Evolutionary conservation across 352 stramenopile genomes (phyloP).

Genomic region (Phytophthora syringae): DNA sequence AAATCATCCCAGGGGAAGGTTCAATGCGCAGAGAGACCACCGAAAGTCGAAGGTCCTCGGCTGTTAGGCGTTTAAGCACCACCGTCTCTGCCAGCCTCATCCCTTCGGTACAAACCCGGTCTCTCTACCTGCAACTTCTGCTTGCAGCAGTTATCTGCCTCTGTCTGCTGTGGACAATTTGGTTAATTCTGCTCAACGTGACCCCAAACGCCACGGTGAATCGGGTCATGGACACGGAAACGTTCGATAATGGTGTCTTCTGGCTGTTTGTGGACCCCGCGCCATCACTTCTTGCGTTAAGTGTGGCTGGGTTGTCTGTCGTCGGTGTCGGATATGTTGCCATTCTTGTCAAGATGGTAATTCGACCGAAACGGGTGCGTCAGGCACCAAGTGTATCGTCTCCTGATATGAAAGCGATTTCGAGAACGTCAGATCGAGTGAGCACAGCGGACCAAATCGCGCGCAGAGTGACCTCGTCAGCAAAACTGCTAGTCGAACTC

Average conservation of each 20-base stretch:
- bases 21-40: background rate
- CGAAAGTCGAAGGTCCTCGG: conserved; percentile 3
- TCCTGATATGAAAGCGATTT: background rate
- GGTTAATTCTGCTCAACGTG: conserved; percentile 33
- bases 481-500: conserved; percentile 2
- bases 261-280: conserved; percentile 34
- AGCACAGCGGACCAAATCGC: conserved; percentile 5
- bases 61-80: conserved; percentile 1
- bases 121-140: conserved; percentile 13
- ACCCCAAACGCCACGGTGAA: conserved; percentile 36
- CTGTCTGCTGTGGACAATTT: conserved; percentile 31
- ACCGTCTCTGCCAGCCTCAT: conserved; percentile 8
- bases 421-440: background rate
- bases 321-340: conserved; percentile 25
- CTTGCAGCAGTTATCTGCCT: conserved; percentile 20
- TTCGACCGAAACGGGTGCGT: conserved; percentile 13
- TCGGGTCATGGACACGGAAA: conserved; percentile 33
- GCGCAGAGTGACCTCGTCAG: conserved; percentile 18
- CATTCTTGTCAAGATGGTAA: conserved; percentile 18
- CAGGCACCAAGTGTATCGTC: background rate
- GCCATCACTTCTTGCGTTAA: conserved; percentile 1
- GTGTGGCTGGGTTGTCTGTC: conserved; percentile 15
- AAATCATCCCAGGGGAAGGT: conserved; percentile 1
- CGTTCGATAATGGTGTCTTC: conserved; percentile 38
- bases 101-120: conserved; percentile 3